Conservation (phyloP, 2,329 filamentous ascomycete genomes). For the Fusarium equiseti region DNA sequence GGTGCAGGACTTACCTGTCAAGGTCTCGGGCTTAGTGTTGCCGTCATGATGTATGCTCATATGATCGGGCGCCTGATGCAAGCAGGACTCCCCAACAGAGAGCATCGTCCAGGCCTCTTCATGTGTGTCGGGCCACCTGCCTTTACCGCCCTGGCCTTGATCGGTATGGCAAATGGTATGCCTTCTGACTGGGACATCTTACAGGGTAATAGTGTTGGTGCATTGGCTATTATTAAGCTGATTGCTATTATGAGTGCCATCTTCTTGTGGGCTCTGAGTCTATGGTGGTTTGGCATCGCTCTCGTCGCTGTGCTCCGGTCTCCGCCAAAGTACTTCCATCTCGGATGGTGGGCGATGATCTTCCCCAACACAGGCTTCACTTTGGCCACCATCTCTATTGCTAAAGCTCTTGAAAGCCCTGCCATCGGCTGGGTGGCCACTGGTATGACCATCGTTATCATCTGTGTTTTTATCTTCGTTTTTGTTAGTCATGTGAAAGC, state of each 20-base stretch:
- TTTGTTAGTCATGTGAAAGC: constrained; percentile 57
- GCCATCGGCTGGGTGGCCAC: constrained; percentile 61
- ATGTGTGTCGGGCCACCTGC: constrained; percentile 79
- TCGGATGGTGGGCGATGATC: constrained; percentile 73
- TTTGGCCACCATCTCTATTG: constrained; percentile 66
- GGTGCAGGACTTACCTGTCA: constrained; percentile 76
- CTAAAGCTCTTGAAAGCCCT: constrained; percentile 58
- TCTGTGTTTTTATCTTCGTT: constrained; percentile 60
- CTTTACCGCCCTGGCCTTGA: constrained; percentile 76
- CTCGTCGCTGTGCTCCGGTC: constrained; percentile 51
- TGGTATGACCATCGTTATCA: constrained; percentile 62
- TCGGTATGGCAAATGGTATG: constrained; percentile 68
- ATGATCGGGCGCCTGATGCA: constrained; percentile 78
- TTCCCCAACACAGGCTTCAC: constrained; percentile 72
- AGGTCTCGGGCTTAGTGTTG: constrained; percentile 74
- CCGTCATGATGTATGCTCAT: constrained; percentile 77
- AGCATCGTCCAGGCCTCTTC: constrained; percentile 77
- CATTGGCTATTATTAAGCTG: constrained; percentile 58
- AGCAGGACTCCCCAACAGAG: constrained; percentile 67
- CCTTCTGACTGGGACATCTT: constrained; percentile 60
- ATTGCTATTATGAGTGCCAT: constrained; percentile 63
- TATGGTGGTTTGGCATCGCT: constrained; percentile 66
- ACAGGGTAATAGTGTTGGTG: constrained; percentile 54
- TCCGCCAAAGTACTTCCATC: constrained; percentile 64
- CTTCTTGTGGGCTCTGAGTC: constrained; percentile 72